Conservation (phyloP, 164 flowering plant species). For the Magnolia sinica region DNA sequence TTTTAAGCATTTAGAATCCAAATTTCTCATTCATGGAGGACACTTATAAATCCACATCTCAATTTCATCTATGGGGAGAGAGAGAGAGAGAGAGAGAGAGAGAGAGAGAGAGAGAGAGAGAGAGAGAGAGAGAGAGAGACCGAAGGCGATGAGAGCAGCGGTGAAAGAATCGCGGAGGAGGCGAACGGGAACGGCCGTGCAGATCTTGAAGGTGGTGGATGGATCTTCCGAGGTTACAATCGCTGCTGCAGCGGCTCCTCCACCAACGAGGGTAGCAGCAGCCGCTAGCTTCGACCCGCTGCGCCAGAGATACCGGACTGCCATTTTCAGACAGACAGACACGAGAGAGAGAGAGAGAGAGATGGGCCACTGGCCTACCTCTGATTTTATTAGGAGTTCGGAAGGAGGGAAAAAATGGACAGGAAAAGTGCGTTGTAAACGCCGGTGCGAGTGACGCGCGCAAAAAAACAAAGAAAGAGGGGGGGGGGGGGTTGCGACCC, state of each 20-base stretch:
- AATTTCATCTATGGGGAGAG: not conserved
- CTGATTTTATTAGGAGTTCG: not conserved
- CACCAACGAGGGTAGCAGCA: conserved; percentile 40
- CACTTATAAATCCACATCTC: too few relatives aligned
- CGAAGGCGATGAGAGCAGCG: conserved; percentile 73
- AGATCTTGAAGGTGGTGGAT: conserved; percentile 55
- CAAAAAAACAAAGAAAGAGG: too few relatives aligned
- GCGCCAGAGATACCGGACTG: conserved; percentile 56
- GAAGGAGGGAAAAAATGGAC: not conserved
- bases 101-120: conserved; percentile 1
- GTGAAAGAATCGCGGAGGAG: conserved; percentile 65
- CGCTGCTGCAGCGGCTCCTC: conserved; percentile 57
- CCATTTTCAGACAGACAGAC: conserved; percentile 28
- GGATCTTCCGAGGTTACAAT: conserved; percentile 74
- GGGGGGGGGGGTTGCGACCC: too few relatives aligned
- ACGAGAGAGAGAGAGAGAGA: not conserved
- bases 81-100: not conserved
- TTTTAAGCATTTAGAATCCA: too few relatives aligned
- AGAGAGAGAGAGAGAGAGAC: conserved; percentile 17
- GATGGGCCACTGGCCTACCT: not conserved
- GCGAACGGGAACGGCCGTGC: conserved; percentile 70
- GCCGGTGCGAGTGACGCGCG: too few relatives aligned
- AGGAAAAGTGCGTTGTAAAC: too few relatives aligned
- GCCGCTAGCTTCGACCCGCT: conserved; percentile 40
- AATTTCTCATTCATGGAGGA: too few relatives aligned